Evolutionary conservation across 768 basidiomycete genomes (phyloP).

Genomic region (Coprinopsis sp.): DNA sequence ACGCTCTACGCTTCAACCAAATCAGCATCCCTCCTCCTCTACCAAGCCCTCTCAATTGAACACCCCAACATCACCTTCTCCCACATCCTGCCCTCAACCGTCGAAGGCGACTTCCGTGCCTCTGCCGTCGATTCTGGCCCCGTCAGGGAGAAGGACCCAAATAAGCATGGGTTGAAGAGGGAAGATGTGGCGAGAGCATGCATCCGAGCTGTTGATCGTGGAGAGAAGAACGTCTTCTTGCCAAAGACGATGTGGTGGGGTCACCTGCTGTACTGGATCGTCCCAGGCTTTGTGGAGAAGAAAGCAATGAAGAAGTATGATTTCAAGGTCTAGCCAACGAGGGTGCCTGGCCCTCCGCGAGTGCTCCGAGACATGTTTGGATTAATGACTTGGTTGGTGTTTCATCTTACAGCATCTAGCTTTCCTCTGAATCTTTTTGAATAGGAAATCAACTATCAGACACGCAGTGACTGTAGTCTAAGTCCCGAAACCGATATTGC

Average conservation of each 20-base stretch:
- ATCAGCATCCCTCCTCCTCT: conserved; percentile 70
- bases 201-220: conserved; percentile 53
- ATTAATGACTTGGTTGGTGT: too few relatives aligned
- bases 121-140: conserved; percentile 64
- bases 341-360: too few relatives aligned
- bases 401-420: too few relatives aligned
- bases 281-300: conserved; percentile 54
- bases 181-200: conserved; percentile 57
- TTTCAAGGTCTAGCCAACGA: conserved; percentile 30
- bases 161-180: conserved; percentile 52
- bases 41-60: conserved; percentile 76
- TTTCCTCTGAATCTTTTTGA: too few relatives aligned
- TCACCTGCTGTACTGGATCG: conserved; percentile 62
- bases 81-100: conserved; percentile 59
- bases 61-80: conserved; percentile 66
- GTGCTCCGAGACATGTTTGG: too few relatives aligned
- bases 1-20: conserved; percentile 83
- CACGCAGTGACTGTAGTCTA: too few relatives aligned
- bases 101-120: conserved; percentile 75
- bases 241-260: conserved; percentile 43
- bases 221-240: conserved; percentile 56
- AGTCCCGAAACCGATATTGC: too few relatives aligned
- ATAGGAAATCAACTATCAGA: too few relatives aligned
- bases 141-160: conserved; percentile 47
- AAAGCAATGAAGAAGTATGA: conserved; percentile 62